Conservation (phyloP, 352 stramenopile species). For the Lagenidium giganteum region DNA sequence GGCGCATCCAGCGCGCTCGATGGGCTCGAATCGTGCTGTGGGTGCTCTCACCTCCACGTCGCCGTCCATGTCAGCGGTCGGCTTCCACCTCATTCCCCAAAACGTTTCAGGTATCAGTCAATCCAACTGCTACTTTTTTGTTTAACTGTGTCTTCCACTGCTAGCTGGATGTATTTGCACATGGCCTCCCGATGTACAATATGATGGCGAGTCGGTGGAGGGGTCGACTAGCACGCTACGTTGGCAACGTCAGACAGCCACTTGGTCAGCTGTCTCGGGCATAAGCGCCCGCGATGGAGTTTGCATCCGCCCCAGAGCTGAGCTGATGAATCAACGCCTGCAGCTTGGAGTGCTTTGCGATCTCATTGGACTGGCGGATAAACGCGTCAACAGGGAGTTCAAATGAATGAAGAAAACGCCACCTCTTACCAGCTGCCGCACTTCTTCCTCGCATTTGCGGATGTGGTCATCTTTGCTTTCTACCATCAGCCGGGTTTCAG, state of each 20-base stretch:
- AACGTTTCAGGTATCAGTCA: too few relatives aligned
- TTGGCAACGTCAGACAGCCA: neutral
- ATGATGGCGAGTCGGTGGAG: too few relatives aligned
- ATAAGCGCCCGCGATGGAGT: constrained; percentile 42
- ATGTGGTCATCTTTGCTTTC: constrained; percentile 64
- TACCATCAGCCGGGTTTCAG: constrained; percentile 48
- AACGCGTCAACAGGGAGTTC: neutral
- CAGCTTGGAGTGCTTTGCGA: constrained; percentile 76
- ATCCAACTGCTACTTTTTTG: too few relatives aligned
- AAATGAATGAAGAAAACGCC: too few relatives aligned
- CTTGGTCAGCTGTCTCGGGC: constrained; percentile 38
- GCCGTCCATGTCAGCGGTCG: too few relatives aligned
- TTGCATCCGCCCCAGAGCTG: constrained; percentile 56
- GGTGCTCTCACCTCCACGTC: too few relatives aligned
- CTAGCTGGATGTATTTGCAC: too few relatives aligned
- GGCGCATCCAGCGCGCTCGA: too few relatives aligned
- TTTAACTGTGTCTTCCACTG: too few relatives aligned
- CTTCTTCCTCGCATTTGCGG: constrained; percentile 62
- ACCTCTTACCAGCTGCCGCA: constrained; percentile 65
- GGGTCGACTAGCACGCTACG: neutral
- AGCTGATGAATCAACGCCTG: constrained; percentile 82
- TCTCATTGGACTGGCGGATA: constrained; percentile 49
- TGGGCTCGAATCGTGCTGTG: too few relatives aligned
- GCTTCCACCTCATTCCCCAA: too few relatives aligned
- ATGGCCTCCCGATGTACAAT: too few relatives aligned